These are phyloP conservation scores for Fagopyrum esculentum DNA, from an alignment of 148 eudicot species.

Conservation along the genomic window DNA sequence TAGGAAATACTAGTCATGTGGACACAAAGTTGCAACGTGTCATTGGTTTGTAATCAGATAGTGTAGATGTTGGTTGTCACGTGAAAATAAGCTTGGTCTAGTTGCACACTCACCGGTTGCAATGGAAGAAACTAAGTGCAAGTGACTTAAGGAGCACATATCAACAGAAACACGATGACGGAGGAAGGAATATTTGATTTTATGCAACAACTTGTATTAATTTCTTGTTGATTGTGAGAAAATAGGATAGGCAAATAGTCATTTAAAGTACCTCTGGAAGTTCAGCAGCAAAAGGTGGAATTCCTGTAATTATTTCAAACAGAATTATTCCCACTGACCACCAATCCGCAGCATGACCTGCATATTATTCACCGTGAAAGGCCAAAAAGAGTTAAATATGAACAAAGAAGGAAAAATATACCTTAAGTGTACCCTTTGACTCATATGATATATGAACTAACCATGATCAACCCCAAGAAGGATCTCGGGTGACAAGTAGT, in stretches of 20 bases:
- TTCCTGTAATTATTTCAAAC: conserved; percentile 51
- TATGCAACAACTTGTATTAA: neutral
- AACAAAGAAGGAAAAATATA: neutral
- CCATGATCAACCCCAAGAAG: conserved; percentile 69
- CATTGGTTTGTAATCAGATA: neutral
- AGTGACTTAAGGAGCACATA: neutral
- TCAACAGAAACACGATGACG: neutral
- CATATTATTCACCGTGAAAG: neutral
- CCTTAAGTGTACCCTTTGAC: neutral
- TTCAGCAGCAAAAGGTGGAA: conserved; percentile 52
- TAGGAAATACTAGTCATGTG: neutral
- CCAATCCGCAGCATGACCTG: conserved; percentile 78
- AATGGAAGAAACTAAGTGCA: neutral
- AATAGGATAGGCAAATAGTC: neutral
- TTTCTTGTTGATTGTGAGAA: neutral
- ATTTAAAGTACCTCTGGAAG: conserved; percentile 44
- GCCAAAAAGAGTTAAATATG: neutral
- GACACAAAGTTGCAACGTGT: neutral
- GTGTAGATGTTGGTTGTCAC: neutral
- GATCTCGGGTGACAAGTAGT: conserved; percentile 73
- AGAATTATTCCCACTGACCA: conserved; percentile 68
- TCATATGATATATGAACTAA: conserved; percentile 16
- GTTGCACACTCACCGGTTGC: neutral
- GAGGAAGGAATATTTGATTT: neutral
- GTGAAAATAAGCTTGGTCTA: neutral